Base-by-base conservation (phyloP, 768 basidiomycete genomes). In the Calocybe indica region DNA sequence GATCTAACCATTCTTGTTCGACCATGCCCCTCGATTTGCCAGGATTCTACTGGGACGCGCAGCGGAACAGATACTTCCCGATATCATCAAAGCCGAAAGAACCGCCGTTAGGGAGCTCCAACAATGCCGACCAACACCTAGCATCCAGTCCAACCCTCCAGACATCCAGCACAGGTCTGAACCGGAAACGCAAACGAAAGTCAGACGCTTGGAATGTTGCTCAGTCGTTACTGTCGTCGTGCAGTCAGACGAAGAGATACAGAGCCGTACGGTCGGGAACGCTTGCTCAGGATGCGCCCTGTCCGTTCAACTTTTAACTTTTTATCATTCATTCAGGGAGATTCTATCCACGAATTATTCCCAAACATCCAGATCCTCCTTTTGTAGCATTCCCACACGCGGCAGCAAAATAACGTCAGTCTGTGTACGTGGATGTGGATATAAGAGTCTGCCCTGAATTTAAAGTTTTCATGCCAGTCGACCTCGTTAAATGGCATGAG, bases 41-140 rank as follows among this genome's bases (percentile, higher is more conserved):
- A 43, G 82, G 82, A 1, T 62, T 82, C 44, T 78, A 76, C 57
- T 84, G 73, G 65, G 80, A 84, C 55, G 57, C 66, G 49, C 57
- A 58, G 32, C 65, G 60, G 46, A 74, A 77, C 36, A 72, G 82
- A 7, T 83, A 84, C 58, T 84, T 82, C 54, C 77, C 82, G 15
- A 32, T 72, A 9, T 69, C 74, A 15, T 74, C 74, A 1, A 66
- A 61, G 35, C 72, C 66, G 35, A 62, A 59, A 45, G 39, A 39
- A 7, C 35, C 56, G 41, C 45, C 49, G 29, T 41, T 52, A 30
- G 15, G 52, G 40, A 44, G 52, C 29, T 43, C 47, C 40, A 43
- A 41, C 15, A 30, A 40, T 40, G 15, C 22, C 40, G 30, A 8
- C 12, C 5, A 48, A 53, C 8, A 47, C 48, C 37, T 12, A 54